Percentiles rank a stretch among this genome's conserved stretches.
Evolutionary conservation across 2,329 filamentous ascomycete genomes (phyloP).

Genomic region (Talaromyces marneffei): DNA sequence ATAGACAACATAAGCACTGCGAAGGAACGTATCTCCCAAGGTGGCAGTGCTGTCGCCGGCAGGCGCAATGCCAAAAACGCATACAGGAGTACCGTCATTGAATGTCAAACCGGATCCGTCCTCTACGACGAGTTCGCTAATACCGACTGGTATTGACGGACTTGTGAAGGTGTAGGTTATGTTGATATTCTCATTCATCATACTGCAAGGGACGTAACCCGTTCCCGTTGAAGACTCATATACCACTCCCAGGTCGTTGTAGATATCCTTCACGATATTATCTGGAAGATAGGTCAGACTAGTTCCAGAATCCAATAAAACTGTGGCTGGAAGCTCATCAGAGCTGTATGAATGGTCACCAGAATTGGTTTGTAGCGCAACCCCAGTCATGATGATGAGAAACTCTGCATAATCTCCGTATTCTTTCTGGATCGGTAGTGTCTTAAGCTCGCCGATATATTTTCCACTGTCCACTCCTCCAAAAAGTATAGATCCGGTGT

Average conservation of each 20-base stretch:
- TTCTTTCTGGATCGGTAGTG: conserved; percentile 58
- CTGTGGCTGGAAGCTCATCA: conserved; percentile 34
- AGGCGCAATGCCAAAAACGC: conserved; percentile 48
- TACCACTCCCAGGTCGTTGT: conserved; percentile 52
- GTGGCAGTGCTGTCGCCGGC: conserved; percentile 44
- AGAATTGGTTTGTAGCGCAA: conserved; percentile 39
- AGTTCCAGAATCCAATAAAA: conserved; percentile 37
- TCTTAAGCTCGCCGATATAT: conserved; percentile 58
- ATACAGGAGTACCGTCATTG: conserved; percentile 32
- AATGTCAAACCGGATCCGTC: conserved; percentile 33
- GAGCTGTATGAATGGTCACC: conserved; percentile 26
- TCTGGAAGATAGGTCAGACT: conserved; percentile 37
- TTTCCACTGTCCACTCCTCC: conserved; percentile 66
- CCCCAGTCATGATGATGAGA: conserved; percentile 60
- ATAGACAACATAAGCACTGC: conserved; percentile 59
- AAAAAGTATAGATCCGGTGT: conserved; percentile 64
- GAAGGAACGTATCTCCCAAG: conserved; percentile 58
- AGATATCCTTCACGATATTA: conserved; percentile 43
- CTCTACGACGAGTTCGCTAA: conserved; percentile 53
- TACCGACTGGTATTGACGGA: conserved; percentile 49
- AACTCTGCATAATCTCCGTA: conserved; percentile 56
- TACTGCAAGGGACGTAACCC: conserved; percentile 50
- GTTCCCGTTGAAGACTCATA: conserved; percentile 51
- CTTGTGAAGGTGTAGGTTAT: conserved; percentile 55
- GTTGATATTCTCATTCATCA: conserved; percentile 44